Evolutionary conservation across 179 eudicot species (phyloP), one percentile per base, ranked within the genome.

Genomic region (Silene coronaria): DNA sequence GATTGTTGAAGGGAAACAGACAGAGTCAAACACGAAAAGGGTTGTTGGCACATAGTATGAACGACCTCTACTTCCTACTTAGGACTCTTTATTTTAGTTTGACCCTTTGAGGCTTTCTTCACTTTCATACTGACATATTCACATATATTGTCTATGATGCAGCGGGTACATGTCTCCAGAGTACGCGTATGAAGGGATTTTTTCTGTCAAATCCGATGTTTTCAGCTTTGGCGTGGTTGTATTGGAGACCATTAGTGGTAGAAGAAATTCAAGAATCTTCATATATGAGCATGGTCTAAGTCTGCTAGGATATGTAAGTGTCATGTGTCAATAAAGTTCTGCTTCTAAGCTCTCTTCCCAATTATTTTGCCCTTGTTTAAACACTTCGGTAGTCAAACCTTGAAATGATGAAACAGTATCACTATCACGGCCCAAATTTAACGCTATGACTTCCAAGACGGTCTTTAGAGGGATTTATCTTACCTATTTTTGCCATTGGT

Each of bases 111-210:
- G 4, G 8, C 26, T 46, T 17, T 24, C 59, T 23, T 42, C 13
- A 5, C 6, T 68, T 17, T 48, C 26, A 6, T 16, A 61, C 34
- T 23, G 22, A 13, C 16, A 10, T 27, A 5, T n/a, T n/a, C n/a
- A n/a, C n/a, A n/a, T n/a, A n/a, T n/a, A n/a, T 12, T 70, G 9
- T 3, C 71, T 30, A 28, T 69, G 22, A 59, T 74, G 64, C 67
- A 79, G 82, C 22, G 78, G 81, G 5, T 79, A 79, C 30, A 79
- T 79, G 82, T 75, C 82, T 36, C 82, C 82, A 6, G 78, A 79
- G 67, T 80, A 80, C 60, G 79, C 82, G 22, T 70, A 42, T 19
- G 82, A 75, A 75, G 82, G 82, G 23, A 22, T 80, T 6, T 75
- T 80, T 75, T 80, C 82, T n/a, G 36, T 80, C 13, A 80, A 80